phyloP scores from a whole-genome alignment of 1,284 basidiomycete species.

The Schizopora paradoxa region DNA sequence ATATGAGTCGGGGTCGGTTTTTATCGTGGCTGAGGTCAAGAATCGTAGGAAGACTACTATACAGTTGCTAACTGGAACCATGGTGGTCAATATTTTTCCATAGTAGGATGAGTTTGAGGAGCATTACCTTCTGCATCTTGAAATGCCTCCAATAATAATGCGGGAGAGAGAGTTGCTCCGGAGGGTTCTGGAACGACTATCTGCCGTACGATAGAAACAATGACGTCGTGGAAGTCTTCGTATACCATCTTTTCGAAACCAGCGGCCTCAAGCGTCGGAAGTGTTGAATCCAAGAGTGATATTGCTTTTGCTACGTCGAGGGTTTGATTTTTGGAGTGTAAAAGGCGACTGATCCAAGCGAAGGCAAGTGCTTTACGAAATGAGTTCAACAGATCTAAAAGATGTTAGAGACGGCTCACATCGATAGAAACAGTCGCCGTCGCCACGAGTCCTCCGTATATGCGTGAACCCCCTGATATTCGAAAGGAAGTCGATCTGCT shows the following conservation, averaged over 20 bases:
- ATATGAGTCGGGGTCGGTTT: slow-evolving; percentile 57
- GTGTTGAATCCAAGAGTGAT: slow-evolving; percentile 47
- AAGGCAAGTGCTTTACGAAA: slow-evolving; percentile 46
- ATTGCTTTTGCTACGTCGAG: slow-evolving; percentile 48
- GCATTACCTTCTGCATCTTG: slow-evolving; percentile 47
- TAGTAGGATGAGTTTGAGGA: background rate
- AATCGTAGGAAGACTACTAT: slow-evolving; percentile 73
- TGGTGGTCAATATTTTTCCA: slow-evolving; percentile 2
- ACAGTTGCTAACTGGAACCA: slow-evolving; percentile 54
- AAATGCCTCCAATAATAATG: slow-evolving; percentile 47
- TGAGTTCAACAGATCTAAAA: no score
- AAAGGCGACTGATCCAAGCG: slow-evolving; percentile 47
- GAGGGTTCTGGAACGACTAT: slow-evolving; percentile 36
- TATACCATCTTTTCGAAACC: slow-evolving; percentile 66
- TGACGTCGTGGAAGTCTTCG: slow-evolving; percentile 52
- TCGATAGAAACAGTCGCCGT: slow-evolving; percentile 47
- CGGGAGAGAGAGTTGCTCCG: slow-evolving; percentile 33
- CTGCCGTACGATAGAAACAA: slow-evolving; percentile 38
- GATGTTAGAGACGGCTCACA: slow-evolving; percentile 34
- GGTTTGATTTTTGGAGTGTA: slow-evolving; percentile 38
- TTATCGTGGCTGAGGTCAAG: slow-evolving; percentile 78
- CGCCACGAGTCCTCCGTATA: slow-evolving; percentile 66
- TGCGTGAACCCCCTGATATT: slow-evolving; percentile 49
- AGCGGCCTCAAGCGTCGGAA: slow-evolving; percentile 48
- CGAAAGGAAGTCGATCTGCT: slow-evolving; percentile 64